Conservation (phyloP, 805 yeast genomes). For the Starmerella bombi region DNA sequence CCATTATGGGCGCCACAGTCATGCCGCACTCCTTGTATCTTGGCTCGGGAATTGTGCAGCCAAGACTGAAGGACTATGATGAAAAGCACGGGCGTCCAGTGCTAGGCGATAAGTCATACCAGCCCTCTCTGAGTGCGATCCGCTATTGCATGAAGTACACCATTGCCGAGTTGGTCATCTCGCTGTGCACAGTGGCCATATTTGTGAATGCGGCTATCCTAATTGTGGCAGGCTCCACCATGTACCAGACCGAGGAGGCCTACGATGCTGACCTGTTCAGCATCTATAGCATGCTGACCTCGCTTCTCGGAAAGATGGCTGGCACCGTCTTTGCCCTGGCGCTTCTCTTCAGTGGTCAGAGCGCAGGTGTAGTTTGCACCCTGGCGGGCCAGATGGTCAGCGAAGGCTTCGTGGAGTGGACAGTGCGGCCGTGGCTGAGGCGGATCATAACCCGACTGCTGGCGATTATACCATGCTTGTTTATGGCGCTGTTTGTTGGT, state of each 20-base stretch:
- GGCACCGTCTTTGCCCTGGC: slow-evolving; percentile 84
- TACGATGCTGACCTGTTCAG: slow-evolving; percentile 73
- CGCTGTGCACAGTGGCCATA: slow-evolving; percentile 76
- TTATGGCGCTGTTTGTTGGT: slow-evolving; percentile 61
- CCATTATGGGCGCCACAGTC: slow-evolving; percentile 85
- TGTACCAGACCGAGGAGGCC: slow-evolving; percentile 48
- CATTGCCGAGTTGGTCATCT: slow-evolving; percentile 67
- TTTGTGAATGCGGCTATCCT: slow-evolving; percentile 83
- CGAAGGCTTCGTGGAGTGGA: slow-evolving; percentile 76
- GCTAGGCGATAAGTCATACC: slow-evolving; percentile 28
- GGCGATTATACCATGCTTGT: slow-evolving; percentile 73
- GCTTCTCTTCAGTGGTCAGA: slow-evolving; percentile 78
- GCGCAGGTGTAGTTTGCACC: slow-evolving; percentile 90
- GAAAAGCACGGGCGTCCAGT: slow-evolving; percentile 33
- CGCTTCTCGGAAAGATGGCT: slow-evolving; percentile 69
- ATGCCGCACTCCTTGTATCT: slow-evolving; percentile 85
- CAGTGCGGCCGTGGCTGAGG: slow-evolving; percentile 68
- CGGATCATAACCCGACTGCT: slow-evolving; percentile 68
- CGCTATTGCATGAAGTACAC: slow-evolving; percentile 67
- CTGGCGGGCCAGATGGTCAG: slow-evolving; percentile 88
- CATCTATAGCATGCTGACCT: slow-evolving; percentile 55
- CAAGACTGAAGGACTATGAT: slow-evolving; percentile 68
- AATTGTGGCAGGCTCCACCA: slow-evolving; percentile 82
- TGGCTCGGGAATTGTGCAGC: slow-evolving; percentile 80
- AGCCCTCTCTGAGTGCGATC: slow-evolving; percentile 72